Evolutionary conservation across 2,329 filamentous ascomycete species (phyloP).

Genomic region (Botrytis pseudocinerea): DNA sequence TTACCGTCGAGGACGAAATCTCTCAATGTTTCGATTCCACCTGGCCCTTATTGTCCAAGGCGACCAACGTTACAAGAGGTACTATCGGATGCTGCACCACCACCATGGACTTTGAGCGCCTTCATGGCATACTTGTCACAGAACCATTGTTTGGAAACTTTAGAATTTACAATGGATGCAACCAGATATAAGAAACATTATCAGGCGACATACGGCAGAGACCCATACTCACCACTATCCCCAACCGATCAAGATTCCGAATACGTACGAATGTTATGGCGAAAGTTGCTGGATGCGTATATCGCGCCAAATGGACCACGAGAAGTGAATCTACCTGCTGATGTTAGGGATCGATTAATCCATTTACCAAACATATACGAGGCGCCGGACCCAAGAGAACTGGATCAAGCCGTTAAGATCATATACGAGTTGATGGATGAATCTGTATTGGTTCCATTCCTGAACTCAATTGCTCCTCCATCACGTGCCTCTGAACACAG

Average conservation of each 20-base stretch:
- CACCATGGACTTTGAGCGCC: slow-evolving; percentile 86
- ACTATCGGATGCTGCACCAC: slow-evolving; percentile 77
- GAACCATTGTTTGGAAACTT: slow-evolving; percentile 93
- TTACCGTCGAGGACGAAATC: slow-evolving; percentile 44
- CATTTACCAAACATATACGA: slow-evolving; percentile 58
- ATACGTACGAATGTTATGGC: slow-evolving; percentile 80
- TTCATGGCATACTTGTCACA: slow-evolving; percentile 97
- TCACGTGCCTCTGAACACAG: slow-evolving; percentile 35
- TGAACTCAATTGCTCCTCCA: slow-evolving; percentile 55
- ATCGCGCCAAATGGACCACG: slow-evolving; percentile 81
- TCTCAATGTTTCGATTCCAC: slow-evolving; percentile 47
- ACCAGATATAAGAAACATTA: slow-evolving; percentile 68
- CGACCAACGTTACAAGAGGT: slow-evolving; percentile 83
- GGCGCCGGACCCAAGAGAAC: slow-evolving; percentile 70
- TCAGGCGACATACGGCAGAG: slow-evolving; percentile 46
- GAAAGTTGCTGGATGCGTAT: slow-evolving; percentile 84
- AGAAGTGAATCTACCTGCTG: slow-evolving; percentile 86
- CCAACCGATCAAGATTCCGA: slow-evolving; percentile 40
- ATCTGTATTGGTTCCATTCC: slow-evolving; percentile 87
- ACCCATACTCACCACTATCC: slow-evolving; percentile 45
- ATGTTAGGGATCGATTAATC: slow-evolving; percentile 80
- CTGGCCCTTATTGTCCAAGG: slow-evolving; percentile 54
- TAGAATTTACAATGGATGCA: slow-evolving; percentile 95
- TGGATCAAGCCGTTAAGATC: slow-evolving; percentile 82
- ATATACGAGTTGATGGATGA: slow-evolving; percentile 98